Base-by-base conservation (phyloP, 169 alveolate genomes). In the Plasmodium sp. region DNA sequence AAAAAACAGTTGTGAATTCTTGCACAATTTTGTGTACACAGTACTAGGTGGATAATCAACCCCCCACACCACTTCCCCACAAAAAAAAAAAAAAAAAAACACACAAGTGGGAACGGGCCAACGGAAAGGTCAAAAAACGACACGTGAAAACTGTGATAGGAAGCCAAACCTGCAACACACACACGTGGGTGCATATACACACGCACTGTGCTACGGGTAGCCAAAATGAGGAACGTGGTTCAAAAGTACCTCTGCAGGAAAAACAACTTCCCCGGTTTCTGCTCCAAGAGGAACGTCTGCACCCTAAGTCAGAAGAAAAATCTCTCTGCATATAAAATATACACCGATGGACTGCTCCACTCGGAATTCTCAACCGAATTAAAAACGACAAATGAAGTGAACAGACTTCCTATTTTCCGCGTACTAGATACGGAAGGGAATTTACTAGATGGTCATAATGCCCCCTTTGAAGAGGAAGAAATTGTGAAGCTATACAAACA, bases 351-450 rank as follows among this genome's bases (percentile, higher is more conserved):
- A 16, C 84, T 96, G 45, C 77, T 96, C 45, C 96, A 95, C 83
- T 93, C 97, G 4, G 98, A 96, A 92, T 96, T 96, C 93, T 95
- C 98, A 58, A 96, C 93, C 27, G 84, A 95, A 51, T 92, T 96
- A 62, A 91, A 96, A 71, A 84, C 96, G 56, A 92, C 94, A 51
- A 92, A 93, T 83, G 98, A 96, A 82, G 94, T 96, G 31, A 96
- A 73, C 48, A 96, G 88, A 77, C 86, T 96, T 41, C 97, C 98
- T 31, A 96, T 96, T 81, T 96, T 94, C 86, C 96, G 96, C 81
- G 93, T 96, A 16, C 75, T 96, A 92, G 96, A 96, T 80, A 84
- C 97, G 27, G 96, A 96, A 71, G 98, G 98, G 39, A 95, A 96
- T 54, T 90, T 96, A 31, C 77, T 93, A 62, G 97, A 94, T 34